Percentiles rank a stretch among this genome's conserved stretches.
Evolutionary conservation across 139 green algal genomes (phyloP).

Genomic region (Ulvella scutata): DNA sequence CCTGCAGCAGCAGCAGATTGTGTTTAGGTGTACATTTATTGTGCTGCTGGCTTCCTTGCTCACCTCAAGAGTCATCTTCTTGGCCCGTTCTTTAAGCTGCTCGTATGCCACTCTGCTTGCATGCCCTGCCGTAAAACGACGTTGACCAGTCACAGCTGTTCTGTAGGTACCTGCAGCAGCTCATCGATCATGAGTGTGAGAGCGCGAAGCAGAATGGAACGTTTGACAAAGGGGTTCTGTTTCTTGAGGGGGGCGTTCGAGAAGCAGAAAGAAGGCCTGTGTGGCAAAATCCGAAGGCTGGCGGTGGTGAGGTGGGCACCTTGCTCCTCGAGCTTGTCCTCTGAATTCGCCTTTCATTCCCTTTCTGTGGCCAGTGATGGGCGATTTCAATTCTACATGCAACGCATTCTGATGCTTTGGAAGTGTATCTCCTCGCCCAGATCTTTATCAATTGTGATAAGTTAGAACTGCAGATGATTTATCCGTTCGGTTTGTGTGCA

Average conservation of each 20-base stretch:
- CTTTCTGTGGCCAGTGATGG: too few relatives aligned
- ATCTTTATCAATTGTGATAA: too few relatives aligned
- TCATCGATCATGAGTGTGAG: neutral
- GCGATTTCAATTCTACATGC: too few relatives aligned
- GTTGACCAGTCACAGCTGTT: neutral
- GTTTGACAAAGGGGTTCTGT: neutral
- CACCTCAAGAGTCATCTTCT: neutral
- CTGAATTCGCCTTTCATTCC: too few relatives aligned
- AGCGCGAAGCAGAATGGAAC: neutral
- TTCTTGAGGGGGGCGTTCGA: neutral
- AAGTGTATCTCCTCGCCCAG: too few relatives aligned
- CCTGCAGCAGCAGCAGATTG: neutral
- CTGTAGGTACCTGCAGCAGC: constrained; percentile 1
- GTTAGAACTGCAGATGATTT: too few relatives aligned
- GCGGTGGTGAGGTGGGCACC: too few relatives aligned
- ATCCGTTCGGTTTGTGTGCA: too few relatives aligned
- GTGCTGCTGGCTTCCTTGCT: neutral
- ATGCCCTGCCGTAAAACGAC: neutral
- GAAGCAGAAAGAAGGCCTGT: neutral
- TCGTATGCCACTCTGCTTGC: neutral
- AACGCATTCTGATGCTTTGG: too few relatives aligned
- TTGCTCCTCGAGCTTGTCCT: too few relatives aligned
- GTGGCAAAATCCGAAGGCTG: neutral
- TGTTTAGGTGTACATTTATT: neutral
- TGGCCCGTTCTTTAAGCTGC: neutral